Evolutionary conservation across 148 eudicot genomes (phyloP).

Genomic region (Vaccinium darrowii): DNA sequence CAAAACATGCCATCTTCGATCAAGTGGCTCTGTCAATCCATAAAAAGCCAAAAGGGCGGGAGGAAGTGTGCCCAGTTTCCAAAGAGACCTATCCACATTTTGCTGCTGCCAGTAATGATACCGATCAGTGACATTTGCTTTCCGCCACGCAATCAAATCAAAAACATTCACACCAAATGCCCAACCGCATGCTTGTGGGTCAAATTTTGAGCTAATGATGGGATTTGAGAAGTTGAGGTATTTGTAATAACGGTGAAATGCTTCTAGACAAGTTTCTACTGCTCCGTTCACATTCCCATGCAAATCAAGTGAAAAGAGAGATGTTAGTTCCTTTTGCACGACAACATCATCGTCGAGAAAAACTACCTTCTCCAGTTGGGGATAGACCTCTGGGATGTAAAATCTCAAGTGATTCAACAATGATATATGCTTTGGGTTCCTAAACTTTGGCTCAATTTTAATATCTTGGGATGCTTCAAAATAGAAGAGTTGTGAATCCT

Average conservation of each 20-base stretch:
- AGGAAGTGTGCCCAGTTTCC: conserved; percentile 80
- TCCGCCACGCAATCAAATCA: conserved; percentile 72
- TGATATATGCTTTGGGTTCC: conserved; percentile 53
- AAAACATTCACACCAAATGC: conserved; percentile 82
- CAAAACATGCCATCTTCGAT: conserved; percentile 82
- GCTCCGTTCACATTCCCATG: conserved; percentile 87
- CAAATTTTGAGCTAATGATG: conserved; percentile 63
- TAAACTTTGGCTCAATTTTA: conserved; percentile 47
- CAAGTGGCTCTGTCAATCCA: conserved; percentile 80
- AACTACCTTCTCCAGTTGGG: conserved; percentile 71
- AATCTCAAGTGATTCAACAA: conserved; percentile 72
- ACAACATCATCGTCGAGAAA: conserved; percentile 82
- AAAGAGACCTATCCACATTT: conserved; percentile 51
- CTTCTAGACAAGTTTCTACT: conserved; percentile 82
- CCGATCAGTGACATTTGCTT: conserved; percentile 54
- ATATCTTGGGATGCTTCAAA: conserved; percentile 49
- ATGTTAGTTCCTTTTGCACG: conserved; percentile 69
- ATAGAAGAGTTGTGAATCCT: conserved; percentile 40
- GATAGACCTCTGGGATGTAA: conserved; percentile 70
- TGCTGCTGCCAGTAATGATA: conserved; percentile 72
- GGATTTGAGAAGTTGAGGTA: conserved; percentile 77
- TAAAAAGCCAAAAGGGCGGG: conserved; percentile 74
- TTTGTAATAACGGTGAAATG: conserved; percentile 68
- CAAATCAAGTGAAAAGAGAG: conserved; percentile 67
- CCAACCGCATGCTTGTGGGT: conserved; percentile 90